A percentile compares a stretch with the other conserved stretches of the same genome.
phyloP scores from a whole-genome alignment of 2,329 filamentous ascomycete genomes.

The Nigrospora oryzae region DNA sequence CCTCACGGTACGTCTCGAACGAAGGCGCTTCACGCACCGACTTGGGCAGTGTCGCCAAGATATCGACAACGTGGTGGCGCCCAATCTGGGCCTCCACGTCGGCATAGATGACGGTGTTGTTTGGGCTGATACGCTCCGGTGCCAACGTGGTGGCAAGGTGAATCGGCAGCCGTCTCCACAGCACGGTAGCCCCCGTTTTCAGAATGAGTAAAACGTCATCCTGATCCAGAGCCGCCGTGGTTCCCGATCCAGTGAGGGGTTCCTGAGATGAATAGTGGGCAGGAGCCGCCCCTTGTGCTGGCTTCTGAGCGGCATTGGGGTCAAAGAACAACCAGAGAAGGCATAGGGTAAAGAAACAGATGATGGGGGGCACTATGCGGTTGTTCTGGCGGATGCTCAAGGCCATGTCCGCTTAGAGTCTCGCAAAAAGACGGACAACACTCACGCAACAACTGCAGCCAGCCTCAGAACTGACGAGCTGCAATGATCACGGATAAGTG shows the following conservation, averaged over 20 bases:
- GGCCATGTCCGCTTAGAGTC: neutral
- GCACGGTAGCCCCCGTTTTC: neutral
- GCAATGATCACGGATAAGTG: too few relatives aligned
- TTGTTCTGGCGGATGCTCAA: neutral
- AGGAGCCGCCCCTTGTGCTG: neutral
- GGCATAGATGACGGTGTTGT: constrained; percentile 47
- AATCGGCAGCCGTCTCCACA: neutral
- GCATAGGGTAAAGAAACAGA: neutral
- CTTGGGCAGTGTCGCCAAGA: constrained; percentile 32
- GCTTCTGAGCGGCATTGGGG: neutral
- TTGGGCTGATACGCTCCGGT: neutral
- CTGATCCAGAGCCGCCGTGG: neutral
- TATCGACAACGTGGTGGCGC: constrained; percentile 40
- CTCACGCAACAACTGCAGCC: too few relatives aligned
- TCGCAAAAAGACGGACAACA: too few relatives aligned
- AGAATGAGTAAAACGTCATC: neutral
- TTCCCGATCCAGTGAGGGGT: neutral
- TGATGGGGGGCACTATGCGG: neutral
- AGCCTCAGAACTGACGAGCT: too few relatives aligned
- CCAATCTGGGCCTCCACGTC: constrained; percentile 44
- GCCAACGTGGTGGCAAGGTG: neutral
- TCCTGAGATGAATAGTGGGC: neutral
- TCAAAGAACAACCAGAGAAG: neutral
- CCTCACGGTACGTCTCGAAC: constrained; percentile 40
- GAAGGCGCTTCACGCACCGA: constrained; percentile 30